These are phyloP conservation scores for Cystoisospora suis DNA, from an alignment of 169 alveolate genomes.

Conservation along the genomic window DNA sequence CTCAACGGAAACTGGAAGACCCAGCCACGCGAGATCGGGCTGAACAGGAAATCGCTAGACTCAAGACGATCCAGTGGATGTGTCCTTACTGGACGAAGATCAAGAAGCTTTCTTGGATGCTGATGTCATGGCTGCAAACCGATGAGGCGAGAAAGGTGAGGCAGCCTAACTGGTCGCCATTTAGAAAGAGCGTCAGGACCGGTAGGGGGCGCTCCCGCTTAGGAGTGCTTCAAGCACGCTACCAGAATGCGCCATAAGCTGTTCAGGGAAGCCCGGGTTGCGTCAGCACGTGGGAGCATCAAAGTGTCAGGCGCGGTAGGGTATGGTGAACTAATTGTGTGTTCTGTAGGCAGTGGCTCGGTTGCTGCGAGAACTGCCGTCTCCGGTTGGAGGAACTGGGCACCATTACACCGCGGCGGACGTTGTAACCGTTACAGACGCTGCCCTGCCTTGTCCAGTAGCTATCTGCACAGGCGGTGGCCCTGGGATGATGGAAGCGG, in stretches of 20 bases:
- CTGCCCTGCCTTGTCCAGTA: slow-evolving; percentile 61
- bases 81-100: slow-evolving; percentile 48
- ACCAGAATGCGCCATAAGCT: neutral
- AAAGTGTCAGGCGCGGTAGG: neutral
- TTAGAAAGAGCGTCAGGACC: too few relatives aligned
- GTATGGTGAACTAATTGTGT: neutral
- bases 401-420: slow-evolving; percentile 17
- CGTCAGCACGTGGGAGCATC: neutral
- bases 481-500: slow-evolving; percentile 80
- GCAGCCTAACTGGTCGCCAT: neutral
- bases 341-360: slow-evolving; percentile 33
- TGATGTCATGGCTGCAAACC: slow-evolving; percentile 42
- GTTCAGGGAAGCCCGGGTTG: neutral
- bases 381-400: slow-evolving; percentile 32
- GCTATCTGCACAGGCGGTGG: slow-evolving; percentile 80
- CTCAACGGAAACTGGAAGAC: neutral
- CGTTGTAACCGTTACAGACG: neutral
- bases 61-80: slow-evolving; percentile 40
- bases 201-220: too few relatives aligned
- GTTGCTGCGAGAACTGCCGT: slow-evolving; percentile 18
- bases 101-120: neutral
- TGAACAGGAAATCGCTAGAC: neutral
- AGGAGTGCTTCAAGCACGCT: too few relatives aligned
- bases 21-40: neutral
- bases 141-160: slow-evolving; percentile 42